Base-by-base conservation (phyloP, 805 yeast species). In the Hanseniaspora vineae region DNA sequence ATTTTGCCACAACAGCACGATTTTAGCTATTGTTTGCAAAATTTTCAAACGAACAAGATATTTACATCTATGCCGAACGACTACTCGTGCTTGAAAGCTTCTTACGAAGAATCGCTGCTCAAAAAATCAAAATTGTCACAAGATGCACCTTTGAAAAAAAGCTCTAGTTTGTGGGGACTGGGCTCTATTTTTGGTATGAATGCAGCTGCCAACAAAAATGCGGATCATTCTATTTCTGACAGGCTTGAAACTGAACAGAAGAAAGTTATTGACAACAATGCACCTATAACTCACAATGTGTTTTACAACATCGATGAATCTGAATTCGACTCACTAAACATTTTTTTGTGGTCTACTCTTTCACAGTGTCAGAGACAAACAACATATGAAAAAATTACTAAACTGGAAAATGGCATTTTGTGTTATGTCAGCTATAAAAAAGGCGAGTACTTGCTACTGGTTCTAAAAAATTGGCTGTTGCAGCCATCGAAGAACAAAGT, bases 391-490 rank as follows among this genome's bases (percentile, higher is more conserved):
- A 55, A 62, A 44, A 48, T 63, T 31, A 32, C 59, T 6, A 61
- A 60, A 31, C 51, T 62, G 19, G 60, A 57, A 46, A 63, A 63
- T 46, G 67, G 67, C 0, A 42, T 63, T 23, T 46, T 62, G 12
- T 62, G 66, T 52, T 63, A 60, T 44, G 46, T 61, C 17, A 49
- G 46, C n/a, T 55, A 56, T 8, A 52, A 50, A 45, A 47, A 52
- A 4, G 45, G 50, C 3, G 50, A 54, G 5, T 20, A 44, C 32
- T 54, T 17, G 47, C 54, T 1, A 42, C 62, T 10, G 20, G 45
- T 62, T 17, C 50, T 62, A 10, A 57, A 56, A 35, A 63, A 63
- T 47, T 63, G 67, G 67, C 60, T 55, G 32, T 54, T 8, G 29
- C 29, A 23, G 29, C 8, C 29, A 23, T 8, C 29, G 6, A 23